Percentiles rank a stretch among this genome's conserved stretches.
These are phyloP conservation scores for Monascus ruber DNA, from an alignment of 2,329 filamentous ascomycete species.

Conservation along the genomic window DNA sequence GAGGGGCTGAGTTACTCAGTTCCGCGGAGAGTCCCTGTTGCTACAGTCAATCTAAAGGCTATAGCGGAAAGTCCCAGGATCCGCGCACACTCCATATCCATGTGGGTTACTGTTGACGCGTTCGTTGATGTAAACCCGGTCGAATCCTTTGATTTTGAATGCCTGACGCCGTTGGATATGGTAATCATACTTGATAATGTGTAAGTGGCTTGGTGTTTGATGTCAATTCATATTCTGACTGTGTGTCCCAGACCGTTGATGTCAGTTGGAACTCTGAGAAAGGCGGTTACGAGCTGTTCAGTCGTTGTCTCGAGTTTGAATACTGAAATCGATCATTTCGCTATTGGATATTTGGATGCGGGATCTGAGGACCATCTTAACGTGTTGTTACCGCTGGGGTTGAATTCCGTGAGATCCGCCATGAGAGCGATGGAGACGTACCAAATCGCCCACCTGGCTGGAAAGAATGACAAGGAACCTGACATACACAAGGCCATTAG, in stretches of 20 bases:
- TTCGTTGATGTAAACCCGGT: conserved; percentile 16
- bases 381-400: conserved; percentile 15
- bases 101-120: conserved; percentile 14
- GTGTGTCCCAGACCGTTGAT: conserved; percentile 5
- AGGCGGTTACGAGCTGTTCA: conserved; percentile 11
- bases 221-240: conserved; percentile 1
- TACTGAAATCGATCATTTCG: conserved; percentile 14
- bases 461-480: conserved; percentile 1
- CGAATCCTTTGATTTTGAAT: conserved; percentile 5
- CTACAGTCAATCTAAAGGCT: conserved; percentile 10
- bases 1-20: not conserved
- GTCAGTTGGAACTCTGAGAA: conserved; percentile 8
- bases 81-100: conserved; percentile 5
- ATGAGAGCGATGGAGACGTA: conserved; percentile 11
- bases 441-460: conserved; percentile 6
- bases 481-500: conserved; percentile 11
- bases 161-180: conserved; percentile 20
- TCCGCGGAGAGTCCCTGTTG: conserved; percentile 8
- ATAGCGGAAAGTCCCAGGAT: conserved; percentile 5
- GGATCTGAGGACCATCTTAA: conserved; percentile 9
- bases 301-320: conserved; percentile 13
- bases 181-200: conserved; percentile 23
- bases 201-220: conserved; percentile 12
- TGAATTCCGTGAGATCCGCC: conserved; percentile 11
- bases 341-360: conserved; percentile 14